phyloP scores from a whole-genome alignment of 2,329 filamentous ascomycete species.

The Aureobasidium uvarum region DNA sequence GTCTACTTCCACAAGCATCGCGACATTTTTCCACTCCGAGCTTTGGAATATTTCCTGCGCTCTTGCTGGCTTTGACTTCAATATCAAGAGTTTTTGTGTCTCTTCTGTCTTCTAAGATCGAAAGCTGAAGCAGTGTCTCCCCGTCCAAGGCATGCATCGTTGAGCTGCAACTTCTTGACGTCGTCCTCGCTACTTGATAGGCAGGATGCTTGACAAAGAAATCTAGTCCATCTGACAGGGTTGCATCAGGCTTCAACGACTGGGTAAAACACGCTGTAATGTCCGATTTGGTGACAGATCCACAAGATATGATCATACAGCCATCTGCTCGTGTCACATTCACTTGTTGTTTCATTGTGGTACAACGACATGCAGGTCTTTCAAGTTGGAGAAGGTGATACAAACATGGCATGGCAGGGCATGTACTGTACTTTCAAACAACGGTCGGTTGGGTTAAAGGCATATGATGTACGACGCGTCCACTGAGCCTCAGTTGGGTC shows the following conservation, averaged over 20 bases:
- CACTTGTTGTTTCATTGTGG: background rate
- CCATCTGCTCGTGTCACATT: conserved; percentile 4
- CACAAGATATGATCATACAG: background rate
- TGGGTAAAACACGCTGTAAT: conserved; percentile 6
- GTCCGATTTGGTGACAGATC: background rate
- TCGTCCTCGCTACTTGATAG: background rate
- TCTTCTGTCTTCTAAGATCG: background rate
- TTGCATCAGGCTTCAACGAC: background rate
- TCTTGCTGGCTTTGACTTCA: background rate
- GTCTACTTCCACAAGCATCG: background rate
- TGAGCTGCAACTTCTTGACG: background rate
- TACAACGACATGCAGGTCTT: conserved; percentile 3
- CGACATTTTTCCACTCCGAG: background rate
- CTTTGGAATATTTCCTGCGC: background rate
- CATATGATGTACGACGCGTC: background rate
- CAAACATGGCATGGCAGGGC: background rate
- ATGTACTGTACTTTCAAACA: background rate
- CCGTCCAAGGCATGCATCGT: background rate
- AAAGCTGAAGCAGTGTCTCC: background rate
- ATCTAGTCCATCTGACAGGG: background rate
- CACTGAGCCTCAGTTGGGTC: background rate
- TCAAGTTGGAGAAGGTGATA: conserved; percentile 3
- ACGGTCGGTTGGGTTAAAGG: background rate
- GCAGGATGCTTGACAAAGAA: background rate
- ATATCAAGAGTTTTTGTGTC: background rate